Evolutionary conservation across 73 alveolate species (phyloP), one percentile per base, ranked within the genome.

Genomic region (Breviolum minutum): DNA sequence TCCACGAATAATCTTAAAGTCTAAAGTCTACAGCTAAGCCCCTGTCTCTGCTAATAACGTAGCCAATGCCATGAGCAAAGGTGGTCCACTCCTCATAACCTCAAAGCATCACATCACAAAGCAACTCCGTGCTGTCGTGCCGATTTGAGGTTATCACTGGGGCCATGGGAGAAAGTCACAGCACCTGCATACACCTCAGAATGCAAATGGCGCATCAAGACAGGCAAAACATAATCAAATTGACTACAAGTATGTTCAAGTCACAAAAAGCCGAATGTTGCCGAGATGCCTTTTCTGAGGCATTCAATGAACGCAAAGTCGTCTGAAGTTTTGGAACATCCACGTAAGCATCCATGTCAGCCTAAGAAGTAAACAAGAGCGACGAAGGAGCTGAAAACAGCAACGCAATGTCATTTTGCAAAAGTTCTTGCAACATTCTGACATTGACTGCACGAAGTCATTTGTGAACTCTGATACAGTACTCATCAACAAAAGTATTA

Each of bases 341-440:
- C 91, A 92, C 98, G 16, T 92, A 92, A 27, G 98, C 98, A 19
- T 92, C 98, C 90, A 62, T 92, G 90, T 92, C 98, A 12, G 98
- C 98, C 98, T 92, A 16, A 30, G 73, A 10, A 17, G 7, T 40
- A 40, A 40, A 40, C 54, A 40, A 40, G 54, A 40, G 54, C 54
- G 54, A 3, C 54, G 54, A 40, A 40, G 54, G 54, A 40, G 54
- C 54, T 40, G 3, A 0, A 40, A 40, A 40, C 54, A 40, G 54
- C 54, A 3, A 40, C 54, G 54, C 54, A 40, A 2, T 40, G 54
- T 40, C 54, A 40, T 3, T 40, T 40, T 40, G 54, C 54, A 40
- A 40, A 40, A 40, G 54, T 40, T 40, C 54, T 40, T 40, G 54
- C 54, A 40, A 40, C 54, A 40, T 40, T 40, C 54, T 40, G 54